A percentile compares a stretch with the other conserved stretches of the same genome.
These are phyloP conservation scores for Psilocybe azurescens DNA, from an alignment of 768 basidiomycete species.

Conservation along the genomic window DNA sequence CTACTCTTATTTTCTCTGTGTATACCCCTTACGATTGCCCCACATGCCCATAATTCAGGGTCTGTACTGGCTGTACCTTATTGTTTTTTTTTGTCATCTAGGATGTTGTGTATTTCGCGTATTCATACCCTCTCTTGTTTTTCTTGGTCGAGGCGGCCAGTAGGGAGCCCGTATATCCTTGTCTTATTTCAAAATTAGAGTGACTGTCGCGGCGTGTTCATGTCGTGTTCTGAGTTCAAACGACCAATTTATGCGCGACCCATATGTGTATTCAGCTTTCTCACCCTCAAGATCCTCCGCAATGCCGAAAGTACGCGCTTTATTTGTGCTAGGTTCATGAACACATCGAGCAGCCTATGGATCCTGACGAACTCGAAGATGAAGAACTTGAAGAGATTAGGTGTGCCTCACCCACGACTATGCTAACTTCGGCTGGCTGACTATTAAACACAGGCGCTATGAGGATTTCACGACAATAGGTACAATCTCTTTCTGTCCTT, in stretches of 20 bases:
- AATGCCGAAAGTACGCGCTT: neutral
- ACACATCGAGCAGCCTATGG: slow-evolving; percentile 29
- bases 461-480: slow-evolving; percentile 97
- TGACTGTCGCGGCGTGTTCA: too few relatives aligned
- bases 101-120: neutral
- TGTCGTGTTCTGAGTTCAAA: too few relatives aligned
- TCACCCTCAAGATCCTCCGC: slow-evolving; percentile 15
- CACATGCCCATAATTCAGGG: neutral
- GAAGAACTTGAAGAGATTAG: slow-evolving; percentile 73
- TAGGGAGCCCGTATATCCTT: neutral
- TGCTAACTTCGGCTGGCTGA: slow-evolving; percentile 17
- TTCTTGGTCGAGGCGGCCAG: neutral
- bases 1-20: neutral
- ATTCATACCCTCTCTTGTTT: slow-evolving; percentile 2
- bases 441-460: slow-evolving; percentile 66
- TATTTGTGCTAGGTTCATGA: slow-evolving; percentile 4
- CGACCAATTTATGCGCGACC: neutral
- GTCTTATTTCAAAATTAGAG: neutral
- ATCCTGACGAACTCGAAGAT: slow-evolving; percentile 58
- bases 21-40: neutral
- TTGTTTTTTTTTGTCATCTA: slow-evolving; percentile 3
- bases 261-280: slow-evolving; percentile 6
- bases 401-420: slow-evolving; percentile 36
- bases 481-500: slow-evolving; percentile 30
- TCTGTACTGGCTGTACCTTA: neutral